Base-by-base conservation (phyloP, 768 basidiomycete genomes). In the Albatrellus ellisii region DNA sequence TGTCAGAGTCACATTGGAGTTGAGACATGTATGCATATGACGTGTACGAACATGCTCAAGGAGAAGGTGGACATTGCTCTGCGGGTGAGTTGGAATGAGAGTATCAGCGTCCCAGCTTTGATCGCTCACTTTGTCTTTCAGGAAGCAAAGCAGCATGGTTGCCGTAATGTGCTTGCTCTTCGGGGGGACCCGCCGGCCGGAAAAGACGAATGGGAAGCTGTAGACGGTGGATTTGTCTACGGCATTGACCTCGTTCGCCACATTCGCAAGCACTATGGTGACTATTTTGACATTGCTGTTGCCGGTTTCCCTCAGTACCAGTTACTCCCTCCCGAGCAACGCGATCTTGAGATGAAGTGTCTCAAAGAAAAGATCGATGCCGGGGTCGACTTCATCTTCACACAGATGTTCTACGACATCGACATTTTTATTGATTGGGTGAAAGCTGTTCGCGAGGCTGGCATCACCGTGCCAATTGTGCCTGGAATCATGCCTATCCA, bases 1-100 rank as follows among this genome's bases (percentile, higher is more conserved):
- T 94, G 91, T 57, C 91, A 97, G 62, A 71, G 84, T 36, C 62
- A 87, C 28, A 87, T 98, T 60, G 95, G 92, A 0, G 70, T 98
- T 18, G 91, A 98, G 63, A 94, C 91, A 22, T 97, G 91, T 65
- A 90, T 99, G 89, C 95, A 99, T 62, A 62, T 99, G 51, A 98
- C 94, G 34, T 98, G 95, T 58, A 98, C 95, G 38, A 95, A 94
- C 63, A 95, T 99, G 90, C 89, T 90, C n/a, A 70, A 72, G 55
- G 81, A 86, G 59, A 97, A 98, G 58, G 83, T 99, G 17, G 91
- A 95, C 62, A 76, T 80, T 53, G 91, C 94, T 25, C 64, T 99
- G 34, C 63, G 70, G 58, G 94, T 97, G 54, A 27, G 42, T 41
- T 7, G n/a, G 7, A 21, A 42, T 29, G 31, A 20, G 36, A n/a